A percentile compares a stretch with the other conserved stretches of the same genome.
phyloP scores from a whole-genome alignment of 345 rosid genomes.

The Citropsis articulata region DNA sequence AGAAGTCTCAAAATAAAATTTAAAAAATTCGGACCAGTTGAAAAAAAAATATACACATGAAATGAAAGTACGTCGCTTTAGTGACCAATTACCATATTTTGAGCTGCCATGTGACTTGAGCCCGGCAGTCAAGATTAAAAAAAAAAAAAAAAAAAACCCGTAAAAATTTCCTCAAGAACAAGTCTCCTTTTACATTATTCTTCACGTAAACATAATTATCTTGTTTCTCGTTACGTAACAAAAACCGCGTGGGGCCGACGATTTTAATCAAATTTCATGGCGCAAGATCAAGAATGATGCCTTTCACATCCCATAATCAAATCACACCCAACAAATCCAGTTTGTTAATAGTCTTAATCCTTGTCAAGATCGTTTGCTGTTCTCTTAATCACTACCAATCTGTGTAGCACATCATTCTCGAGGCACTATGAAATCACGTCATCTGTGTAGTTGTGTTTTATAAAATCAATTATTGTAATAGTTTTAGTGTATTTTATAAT shows the following conservation, averaged over 20 bases:
- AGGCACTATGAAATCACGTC: no score
- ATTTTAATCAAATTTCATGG: neutral
- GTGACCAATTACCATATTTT: no score
- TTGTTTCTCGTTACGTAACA: neutral
- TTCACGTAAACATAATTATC: neutral
- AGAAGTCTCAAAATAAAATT: no score
- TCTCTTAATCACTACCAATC: neutral
- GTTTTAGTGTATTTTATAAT: no score
- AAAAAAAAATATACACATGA: no score
- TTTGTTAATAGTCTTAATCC: constrained; percentile 2
- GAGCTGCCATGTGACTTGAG: no score
- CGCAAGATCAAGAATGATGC: constrained; percentile 3
- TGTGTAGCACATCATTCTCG: neutral
- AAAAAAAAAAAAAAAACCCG: no score
- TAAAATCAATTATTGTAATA: no score
- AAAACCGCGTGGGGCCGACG: constrained; percentile 35
- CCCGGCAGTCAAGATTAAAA: neutral
- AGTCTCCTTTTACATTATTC: neutral
- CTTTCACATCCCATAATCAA: constrained; percentile 11
- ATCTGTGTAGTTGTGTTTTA: neutral
- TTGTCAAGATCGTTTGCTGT: neutral
- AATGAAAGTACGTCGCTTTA: no score
- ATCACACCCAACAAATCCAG: constrained; percentile 13
- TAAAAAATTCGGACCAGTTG: no score
- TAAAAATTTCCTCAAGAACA: neutral